phyloP scores from a whole-genome alignment of 306 rosid genomes.

The Lagenaria siceraria region DNA sequence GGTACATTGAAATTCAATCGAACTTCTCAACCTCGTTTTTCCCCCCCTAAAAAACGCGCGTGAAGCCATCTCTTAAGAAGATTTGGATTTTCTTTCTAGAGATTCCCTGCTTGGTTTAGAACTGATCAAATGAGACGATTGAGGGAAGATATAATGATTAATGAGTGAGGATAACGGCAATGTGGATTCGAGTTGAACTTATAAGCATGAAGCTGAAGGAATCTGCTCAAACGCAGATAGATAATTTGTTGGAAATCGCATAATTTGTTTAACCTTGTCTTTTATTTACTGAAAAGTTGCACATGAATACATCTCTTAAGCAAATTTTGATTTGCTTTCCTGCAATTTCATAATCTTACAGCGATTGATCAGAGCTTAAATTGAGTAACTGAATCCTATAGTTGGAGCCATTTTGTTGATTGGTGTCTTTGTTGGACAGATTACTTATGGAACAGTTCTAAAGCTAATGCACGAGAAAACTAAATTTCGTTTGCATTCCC shows the following conservation, averaged over 20 bases:
- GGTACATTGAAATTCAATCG: not conserved
- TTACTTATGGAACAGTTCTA: constrained; percentile 73
- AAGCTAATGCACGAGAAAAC: constrained; percentile 94
- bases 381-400: not conserved
- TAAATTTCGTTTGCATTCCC: constrained; percentile 86
- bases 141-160: not conserved
- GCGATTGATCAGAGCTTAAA: not conserved
- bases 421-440: constrained; percentile 20
- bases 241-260: not conserved
- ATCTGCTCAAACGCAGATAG: not conserved
- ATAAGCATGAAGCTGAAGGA: not conserved
- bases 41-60: not conserved
- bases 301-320: not conserved
- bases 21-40: not conserved
- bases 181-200: not conserved
- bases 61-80: not conserved
- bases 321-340: not conserved
- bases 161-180: not conserved
- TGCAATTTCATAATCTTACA: not conserved
- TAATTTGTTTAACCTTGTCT: not conserved
- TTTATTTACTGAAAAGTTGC: not conserved
- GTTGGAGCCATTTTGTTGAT: not conserved
- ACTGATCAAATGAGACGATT: not conserved
- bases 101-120: not conserved
- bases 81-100: not conserved